Evolutionary conservation across 2,329 filamentous ascomycete species (phyloP).

Genomic region (Myotisia sp.): DNA sequence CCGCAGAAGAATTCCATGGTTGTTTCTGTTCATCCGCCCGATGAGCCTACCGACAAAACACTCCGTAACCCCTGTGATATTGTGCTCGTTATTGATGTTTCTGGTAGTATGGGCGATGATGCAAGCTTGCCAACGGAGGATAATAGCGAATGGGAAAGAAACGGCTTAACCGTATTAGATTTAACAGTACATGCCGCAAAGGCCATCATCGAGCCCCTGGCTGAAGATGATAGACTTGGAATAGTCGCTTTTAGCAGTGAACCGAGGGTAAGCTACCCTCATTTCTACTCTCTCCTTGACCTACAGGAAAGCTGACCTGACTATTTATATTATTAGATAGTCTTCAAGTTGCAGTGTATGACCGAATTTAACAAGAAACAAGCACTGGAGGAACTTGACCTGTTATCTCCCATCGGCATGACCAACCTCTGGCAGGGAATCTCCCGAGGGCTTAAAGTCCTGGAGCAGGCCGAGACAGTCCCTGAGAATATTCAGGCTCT

Average conservation of each 20-base stretch:
- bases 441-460: constrained; percentile 36
- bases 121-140: constrained; percentile 35
- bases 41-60: constrained; percentile 11
- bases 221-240: constrained; percentile 41
- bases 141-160: constrained; percentile 27
- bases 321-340: constrained; percentile 11
- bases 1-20: constrained; percentile 12
- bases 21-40: constrained; percentile 14
- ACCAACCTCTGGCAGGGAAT: constrained; percentile 50
- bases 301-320: neutral
- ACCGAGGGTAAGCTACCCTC: constrained; percentile 22
- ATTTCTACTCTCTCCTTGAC: constrained; percentile 1
- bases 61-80: constrained; percentile 41
- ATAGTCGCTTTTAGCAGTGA: constrained; percentile 41
- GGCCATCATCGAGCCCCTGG: constrained; percentile 44
- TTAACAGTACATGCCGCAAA: constrained; percentile 46
- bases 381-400: constrained; percentile 30
- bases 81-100: constrained; percentile 49
- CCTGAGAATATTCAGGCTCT: constrained; percentile 20
- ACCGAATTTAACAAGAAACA: constrained; percentile 32
- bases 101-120: constrained; percentile 39
- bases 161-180: constrained; percentile 43
- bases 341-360: constrained; percentile 39
- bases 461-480: constrained; percentile 20
- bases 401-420: constrained; percentile 24